Base-by-base conservation (phyloP, 169 alveolate genomes). In the Babesia ovis region DNA sequence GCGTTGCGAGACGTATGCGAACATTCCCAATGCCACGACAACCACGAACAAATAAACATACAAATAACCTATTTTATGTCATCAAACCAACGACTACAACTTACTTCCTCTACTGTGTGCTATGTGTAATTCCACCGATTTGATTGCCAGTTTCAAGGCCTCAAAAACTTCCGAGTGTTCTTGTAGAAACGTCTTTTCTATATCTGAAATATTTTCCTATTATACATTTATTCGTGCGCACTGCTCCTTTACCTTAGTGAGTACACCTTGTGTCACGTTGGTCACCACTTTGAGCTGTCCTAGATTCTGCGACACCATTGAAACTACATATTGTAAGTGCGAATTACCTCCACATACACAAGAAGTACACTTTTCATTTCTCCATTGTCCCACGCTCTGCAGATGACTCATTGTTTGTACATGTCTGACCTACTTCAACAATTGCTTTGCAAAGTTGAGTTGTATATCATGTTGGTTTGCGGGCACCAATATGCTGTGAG, bases 101-200 rank as follows among this genome's bases (percentile, higher is more conserved):
- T 27, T 64, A 64, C 74, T 29, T 8, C 14, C 12, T 35, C 34
- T 14, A 25, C 25, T 27, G 37, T 42, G 39, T 20, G 61, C 25
- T 39, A 64, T 3, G 34, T 25, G 20, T 22, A 20, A 42, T 18
- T 64, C 51, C 37, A 48, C 51, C n/a, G 48, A 1, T n/a, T 27
- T 3, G 41, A 77, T 68, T 0, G 73, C 76, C 32, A 4, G 20
- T 20, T 68, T 48, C 18, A 77, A 61, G 6, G 80, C 76, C 16
- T 57, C 62, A 64, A 56, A 77, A 16, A 58, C 57, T 12, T 58
- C 59, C 43, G 25, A 46, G 16, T 42, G 79, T 27, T 41, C 32
- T 9, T 23, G 11, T 8, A 25, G 34, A 18, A 77, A 68, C 50
- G 43, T 31, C 12, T 60, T 34, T 39, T 69, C 84, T 8, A 77